Percentiles rank a stretch among this genome's conserved stretches.
These are phyloP conservation scores for Herpotrichia juniperi DNA, from an alignment of 2,329 filamentous ascomycete genomes.

Conservation along the genomic window DNA sequence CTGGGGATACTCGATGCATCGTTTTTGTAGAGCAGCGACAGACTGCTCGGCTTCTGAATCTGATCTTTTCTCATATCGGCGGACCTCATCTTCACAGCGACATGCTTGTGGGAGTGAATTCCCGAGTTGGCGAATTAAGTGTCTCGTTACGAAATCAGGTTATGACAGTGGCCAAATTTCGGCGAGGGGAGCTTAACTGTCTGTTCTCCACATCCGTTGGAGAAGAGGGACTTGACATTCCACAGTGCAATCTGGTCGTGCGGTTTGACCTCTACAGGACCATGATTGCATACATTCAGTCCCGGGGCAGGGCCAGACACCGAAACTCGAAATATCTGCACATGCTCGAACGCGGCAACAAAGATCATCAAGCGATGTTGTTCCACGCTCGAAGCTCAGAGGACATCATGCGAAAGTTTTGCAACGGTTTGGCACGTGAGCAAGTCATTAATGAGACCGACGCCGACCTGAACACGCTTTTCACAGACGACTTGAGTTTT, in stretches of 20 bases:
- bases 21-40: conserved; percentile 83
- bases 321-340: conserved; percentile 79
- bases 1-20: conserved; percentile 72
- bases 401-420: conserved; percentile 74
- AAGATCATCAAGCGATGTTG: conserved; percentile 62
- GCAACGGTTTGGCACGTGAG: conserved; percentile 74
- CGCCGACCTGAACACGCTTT: conserved; percentile 61
- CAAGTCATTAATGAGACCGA: conserved; percentile 69
- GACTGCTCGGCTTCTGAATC: conserved; percentile 74
- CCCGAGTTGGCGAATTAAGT: conserved; percentile 61
- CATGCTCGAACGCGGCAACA: conserved; percentile 78
- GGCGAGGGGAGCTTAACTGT: conserved; percentile 64
- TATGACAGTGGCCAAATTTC: conserved; percentile 69
- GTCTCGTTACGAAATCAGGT: conserved; percentile 78
- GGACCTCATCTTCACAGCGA: conserved; percentile 66
- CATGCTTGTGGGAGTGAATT: conserved; percentile 67
- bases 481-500: conserved; percentile 59
- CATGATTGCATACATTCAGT: conserved; percentile 94
- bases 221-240: conserved; percentile 70
- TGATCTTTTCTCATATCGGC: conserved; percentile 67
- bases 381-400: conserved; percentile 65
- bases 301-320: conserved; percentile 83
- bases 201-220: conserved; percentile 69
- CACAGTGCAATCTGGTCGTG: conserved; percentile 69
- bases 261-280: conserved; percentile 88